Evolutionary conservation across 371 early-diverging fungal species (phyloP).

Genomic region (Circinella umbellata): DNA sequence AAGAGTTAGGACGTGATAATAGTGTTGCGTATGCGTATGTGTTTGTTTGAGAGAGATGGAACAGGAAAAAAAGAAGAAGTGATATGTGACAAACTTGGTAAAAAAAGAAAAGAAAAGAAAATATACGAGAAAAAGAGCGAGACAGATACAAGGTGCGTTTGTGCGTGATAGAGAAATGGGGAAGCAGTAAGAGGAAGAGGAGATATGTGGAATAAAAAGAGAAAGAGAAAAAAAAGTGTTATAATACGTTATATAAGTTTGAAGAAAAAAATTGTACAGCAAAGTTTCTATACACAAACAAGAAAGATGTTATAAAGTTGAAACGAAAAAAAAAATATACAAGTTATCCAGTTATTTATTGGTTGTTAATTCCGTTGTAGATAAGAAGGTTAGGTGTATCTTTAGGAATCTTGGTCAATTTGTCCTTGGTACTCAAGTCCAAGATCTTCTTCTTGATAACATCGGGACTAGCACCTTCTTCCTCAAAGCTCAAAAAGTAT

Average conservation of each 20-base stretch:
- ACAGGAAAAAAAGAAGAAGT: not conserved
- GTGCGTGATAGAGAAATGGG: too few species aligned
- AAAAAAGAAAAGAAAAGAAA: too few species aligned
- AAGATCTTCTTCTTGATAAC: constrained; percentile 82
- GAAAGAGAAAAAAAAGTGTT: too few species aligned
- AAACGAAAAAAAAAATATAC: not conserved
- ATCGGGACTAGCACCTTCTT: constrained; percentile 72
- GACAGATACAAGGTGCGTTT: too few species aligned
- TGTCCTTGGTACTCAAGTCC: constrained; percentile 66
- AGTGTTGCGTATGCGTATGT: not conserved
- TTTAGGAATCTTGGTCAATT: constrained; percentile 63
- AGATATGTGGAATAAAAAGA: not conserved
- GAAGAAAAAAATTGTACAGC: not conserved
- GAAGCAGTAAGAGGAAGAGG: not conserved
- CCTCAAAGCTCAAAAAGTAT: constrained; percentile 68
- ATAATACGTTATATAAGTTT: too few species aligned
- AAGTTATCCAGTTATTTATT: not conserved
- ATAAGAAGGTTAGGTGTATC: constrained; percentile 84
- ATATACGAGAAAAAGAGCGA: too few species aligned
- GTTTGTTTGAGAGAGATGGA: not conserved
- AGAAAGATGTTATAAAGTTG: not conserved
- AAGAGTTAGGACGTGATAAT: not conserved
- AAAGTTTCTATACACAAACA: constrained; percentile 2
- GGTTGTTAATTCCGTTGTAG: constrained; percentile 58
- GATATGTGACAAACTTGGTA: not conserved